Conservation (phyloP, 2,329 filamentous ascomycete species). For the Neofusicoccum sp. region DNA sequence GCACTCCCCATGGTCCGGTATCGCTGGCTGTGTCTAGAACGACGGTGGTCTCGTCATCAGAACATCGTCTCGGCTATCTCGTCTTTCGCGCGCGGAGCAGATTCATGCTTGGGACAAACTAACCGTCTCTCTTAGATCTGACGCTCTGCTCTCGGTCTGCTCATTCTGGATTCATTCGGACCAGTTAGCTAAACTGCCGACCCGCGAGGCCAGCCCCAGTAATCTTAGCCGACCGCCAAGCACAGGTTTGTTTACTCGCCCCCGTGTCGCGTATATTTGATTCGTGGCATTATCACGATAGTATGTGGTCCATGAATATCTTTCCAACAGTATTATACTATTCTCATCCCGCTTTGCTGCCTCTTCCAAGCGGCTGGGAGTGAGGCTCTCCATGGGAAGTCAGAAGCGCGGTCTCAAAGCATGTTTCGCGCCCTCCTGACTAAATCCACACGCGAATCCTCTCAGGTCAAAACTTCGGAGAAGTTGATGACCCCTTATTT, state of each 20-base stretch:
- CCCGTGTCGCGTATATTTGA: not conserved
- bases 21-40: not conserved
- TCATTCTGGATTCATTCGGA: not conserved
- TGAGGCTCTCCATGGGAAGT: no score
- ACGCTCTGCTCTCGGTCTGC: conserved; percentile 1
- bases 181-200: not conserved
- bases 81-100: not conserved
- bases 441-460: no score
- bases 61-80: conserved; percentile 1
- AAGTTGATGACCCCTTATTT: no score
- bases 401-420: no score
- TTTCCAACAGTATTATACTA: no score
- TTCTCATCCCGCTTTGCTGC: no score
- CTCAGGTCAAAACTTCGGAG: no score
- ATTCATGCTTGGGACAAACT: conserved; percentile 6
- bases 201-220: not conserved
- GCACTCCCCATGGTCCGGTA: conserved; percentile 1
- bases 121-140: not conserved
- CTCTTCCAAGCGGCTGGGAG: no score
- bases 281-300: not conserved
- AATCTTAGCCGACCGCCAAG: conserved; percentile 4
- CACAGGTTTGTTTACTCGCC: not conserved
- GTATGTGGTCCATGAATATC: not conserved
- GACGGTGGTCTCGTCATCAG: not conserved
- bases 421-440: no score